Base-by-base conservation (phyloP, 352 stramenopile genomes). In the Globisporangium recalcitrans region DNA sequence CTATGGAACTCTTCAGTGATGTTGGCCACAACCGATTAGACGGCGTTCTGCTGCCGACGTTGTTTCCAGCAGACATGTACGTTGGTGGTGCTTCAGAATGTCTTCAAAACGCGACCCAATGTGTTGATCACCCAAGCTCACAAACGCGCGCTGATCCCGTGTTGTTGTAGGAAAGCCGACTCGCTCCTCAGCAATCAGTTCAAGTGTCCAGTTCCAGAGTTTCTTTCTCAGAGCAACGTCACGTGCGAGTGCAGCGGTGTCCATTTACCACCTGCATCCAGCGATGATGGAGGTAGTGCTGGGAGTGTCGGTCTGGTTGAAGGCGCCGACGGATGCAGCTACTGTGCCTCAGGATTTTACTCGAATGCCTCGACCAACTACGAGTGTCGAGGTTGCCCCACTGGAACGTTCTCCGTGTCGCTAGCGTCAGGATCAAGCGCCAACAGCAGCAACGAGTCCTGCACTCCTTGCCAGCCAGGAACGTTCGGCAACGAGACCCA, bases 311-410 rank as follows among this genome's bases (percentile, higher is more conserved):
- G 74, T 10, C 42, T 51, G 40, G 68, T 64, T 13, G 34, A 68
- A 51, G 63, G 53, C 38, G 21, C 54, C 1, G 38, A 70, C 0
- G 38, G 67, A 8, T 88, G 80, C 57, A 14, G 31, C 11, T 68
- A 60, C 47, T 90, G 82, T 44, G 58, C 64, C 0, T 49, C 61
- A 22, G 77, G 73, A 10, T 73, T 55, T 19, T 84, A 77, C 60
- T 80, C 78, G 0, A 88, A 88, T 27, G 52, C 69, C 6, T 77
- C 72, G 4, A 84, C 80, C 4, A 46, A 69, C 2, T 62, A 78
- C 19, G 66, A 71, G 32, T 92, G 82, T 46, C 22, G 9, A 5
- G n/a, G 49, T 0, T 88, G 79, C 63, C 70, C 80, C 26, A 5
- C 62, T 16, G 71, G 74, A 21, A 63, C 70, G 26, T 71, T 70